Percentiles rank a stretch among this genome's conserved stretches.
phyloP scores from a whole-genome alignment of 2,329 filamentous ascomycete genomes.

The Magnaporthales sp. region DNA sequence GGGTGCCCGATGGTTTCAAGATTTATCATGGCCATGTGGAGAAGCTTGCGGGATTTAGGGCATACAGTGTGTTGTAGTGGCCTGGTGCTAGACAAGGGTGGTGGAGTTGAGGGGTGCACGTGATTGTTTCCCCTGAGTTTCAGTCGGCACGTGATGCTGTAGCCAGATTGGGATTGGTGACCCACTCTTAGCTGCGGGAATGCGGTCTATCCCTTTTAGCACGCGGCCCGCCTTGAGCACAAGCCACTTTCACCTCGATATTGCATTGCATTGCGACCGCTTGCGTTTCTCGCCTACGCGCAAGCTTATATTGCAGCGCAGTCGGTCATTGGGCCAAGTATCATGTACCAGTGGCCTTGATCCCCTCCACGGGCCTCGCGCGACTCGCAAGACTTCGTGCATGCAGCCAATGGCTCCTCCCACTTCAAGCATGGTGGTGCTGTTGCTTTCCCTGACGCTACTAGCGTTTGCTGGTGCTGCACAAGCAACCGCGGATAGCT shows the following conservation, averaged over 20 bases:
- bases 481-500: constrained; percentile 26
- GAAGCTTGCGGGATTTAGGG: not conserved
- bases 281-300: not conserved
- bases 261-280: not conserved
- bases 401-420: not conserved
- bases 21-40: not conserved
- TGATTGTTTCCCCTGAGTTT: not conserved
- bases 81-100: not conserved
- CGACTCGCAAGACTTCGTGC: not conserved
- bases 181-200: not conserved
- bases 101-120: not conserved
- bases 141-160: not conserved
- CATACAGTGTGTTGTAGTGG: not conserved
- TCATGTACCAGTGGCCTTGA: not conserved
- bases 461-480: constrained; percentile 9
- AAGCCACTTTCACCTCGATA: not conserved
- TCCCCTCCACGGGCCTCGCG: not conserved
- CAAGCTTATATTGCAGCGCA: not conserved
- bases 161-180: not conserved
- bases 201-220: not conserved
- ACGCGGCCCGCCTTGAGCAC: not conserved
- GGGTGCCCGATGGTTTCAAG: rapidly evolving
- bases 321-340: not conserved
- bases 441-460: constrained; percentile 6
- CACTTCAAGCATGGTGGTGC: not conserved